A percentile compares a stretch with the other conserved stretches of the same genome.
Conservation (phyloP, 495 filamentous ascomycete genomes). For the Rhypophila decipiens region DNA sequence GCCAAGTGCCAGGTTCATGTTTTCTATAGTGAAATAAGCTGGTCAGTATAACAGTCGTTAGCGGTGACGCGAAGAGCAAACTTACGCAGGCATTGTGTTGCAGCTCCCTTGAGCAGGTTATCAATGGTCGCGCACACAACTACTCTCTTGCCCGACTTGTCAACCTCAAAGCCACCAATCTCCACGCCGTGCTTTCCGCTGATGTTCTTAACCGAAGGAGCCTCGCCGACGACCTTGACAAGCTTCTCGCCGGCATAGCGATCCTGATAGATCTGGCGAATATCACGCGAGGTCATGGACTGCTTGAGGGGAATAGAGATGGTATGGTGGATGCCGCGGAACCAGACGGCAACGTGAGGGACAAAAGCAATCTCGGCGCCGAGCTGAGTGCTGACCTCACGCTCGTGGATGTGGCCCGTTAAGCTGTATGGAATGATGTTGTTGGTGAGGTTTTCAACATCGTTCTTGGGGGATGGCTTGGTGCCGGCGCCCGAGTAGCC, state of each 20-base stretch:
- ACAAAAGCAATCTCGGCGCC: constrained; percentile 77
- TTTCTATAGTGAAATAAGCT: constrained; percentile 53
- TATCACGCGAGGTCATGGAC: constrained; percentile 81
- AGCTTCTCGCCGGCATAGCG: constrained; percentile 92
- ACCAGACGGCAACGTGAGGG: constrained; percentile 94
- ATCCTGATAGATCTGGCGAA: constrained; percentile 92
- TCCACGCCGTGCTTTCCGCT: constrained; percentile 87
- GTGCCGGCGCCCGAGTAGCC: constrained; percentile 96
- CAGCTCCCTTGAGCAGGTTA: constrained; percentile 93
- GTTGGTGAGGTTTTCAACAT: constrained; percentile 77
- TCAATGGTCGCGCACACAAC: constrained; percentile 98
- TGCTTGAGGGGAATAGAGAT: constrained; percentile 83
- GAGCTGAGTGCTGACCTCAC: constrained; percentile 77
- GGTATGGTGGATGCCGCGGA: constrained; percentile 92
- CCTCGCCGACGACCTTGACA: constrained; percentile 85
- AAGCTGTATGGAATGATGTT: constrained; percentile 91
- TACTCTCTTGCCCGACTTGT: constrained; percentile 79
- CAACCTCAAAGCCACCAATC: constrained; percentile 91
- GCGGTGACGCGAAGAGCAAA: constrained; percentile 18
- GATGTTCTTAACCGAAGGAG: constrained; percentile 82
- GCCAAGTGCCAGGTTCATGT: constrained; percentile 93
- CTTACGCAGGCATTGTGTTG: constrained; percentile 90
- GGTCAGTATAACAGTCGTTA: neutral
- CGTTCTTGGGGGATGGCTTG: constrained; percentile 93
- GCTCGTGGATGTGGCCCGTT: constrained; percentile 95